Percentiles rank a stretch among this genome's conserved stretches.
Evolutionary conservation across 2,329 filamentous ascomycete genomes (phyloP).

Genomic region (Pestalotiopsis sp.): DNA sequence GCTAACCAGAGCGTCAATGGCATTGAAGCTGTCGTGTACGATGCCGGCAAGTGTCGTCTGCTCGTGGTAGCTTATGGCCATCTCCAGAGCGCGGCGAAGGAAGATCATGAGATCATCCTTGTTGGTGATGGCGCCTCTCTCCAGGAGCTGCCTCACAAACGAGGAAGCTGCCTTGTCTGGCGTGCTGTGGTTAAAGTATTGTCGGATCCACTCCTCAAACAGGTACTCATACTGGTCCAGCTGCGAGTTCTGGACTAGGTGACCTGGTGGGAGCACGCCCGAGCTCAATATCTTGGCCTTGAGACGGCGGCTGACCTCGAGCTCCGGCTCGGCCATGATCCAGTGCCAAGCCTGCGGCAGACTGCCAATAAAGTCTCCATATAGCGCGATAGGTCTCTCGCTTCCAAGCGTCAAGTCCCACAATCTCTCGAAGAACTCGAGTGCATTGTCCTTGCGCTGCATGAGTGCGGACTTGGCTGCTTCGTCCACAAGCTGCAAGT

Average conservation of each 20-base stretch:
- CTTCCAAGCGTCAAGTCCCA: slow-evolving; percentile 78
- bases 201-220: slow-evolving; percentile 91
- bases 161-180: slow-evolving; percentile 70
- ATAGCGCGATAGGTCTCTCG: slow-evolving; percentile 74
- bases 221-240: slow-evolving; percentile 90
- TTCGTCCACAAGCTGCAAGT: slow-evolving; percentile 66
- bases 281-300: slow-evolving; percentile 59
- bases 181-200: slow-evolving; percentile 75
- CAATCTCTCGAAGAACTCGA: slow-evolving; percentile 79
- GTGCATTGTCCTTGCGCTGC: slow-evolving; percentile 67
- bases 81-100: slow-evolving; percentile 77
- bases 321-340: slow-evolving; percentile 71
- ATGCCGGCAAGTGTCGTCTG: slow-evolving; percentile 63
- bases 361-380: slow-evolving; percentile 82
- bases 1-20: slow-evolving; percentile 80
- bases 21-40: slow-evolving; percentile 55
- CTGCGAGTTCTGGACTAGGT: slow-evolving; percentile 57
- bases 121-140: slow-evolving; percentile 68
- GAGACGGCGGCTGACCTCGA: slow-evolving; percentile 67
- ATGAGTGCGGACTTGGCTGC: slow-evolving; percentile 73
- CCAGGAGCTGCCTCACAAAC: slow-evolving; percentile 84
- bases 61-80: slow-evolving; percentile 77
- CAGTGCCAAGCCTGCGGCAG: slow-evolving; percentile 80
- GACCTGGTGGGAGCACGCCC: slow-evolving; percentile 36
- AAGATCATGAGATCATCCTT: slow-evolving; percentile 79